Evolutionary conservation across 2,329 filamentous ascomycete species (phyloP).

Genomic region (Monilinia laxa): DNA sequence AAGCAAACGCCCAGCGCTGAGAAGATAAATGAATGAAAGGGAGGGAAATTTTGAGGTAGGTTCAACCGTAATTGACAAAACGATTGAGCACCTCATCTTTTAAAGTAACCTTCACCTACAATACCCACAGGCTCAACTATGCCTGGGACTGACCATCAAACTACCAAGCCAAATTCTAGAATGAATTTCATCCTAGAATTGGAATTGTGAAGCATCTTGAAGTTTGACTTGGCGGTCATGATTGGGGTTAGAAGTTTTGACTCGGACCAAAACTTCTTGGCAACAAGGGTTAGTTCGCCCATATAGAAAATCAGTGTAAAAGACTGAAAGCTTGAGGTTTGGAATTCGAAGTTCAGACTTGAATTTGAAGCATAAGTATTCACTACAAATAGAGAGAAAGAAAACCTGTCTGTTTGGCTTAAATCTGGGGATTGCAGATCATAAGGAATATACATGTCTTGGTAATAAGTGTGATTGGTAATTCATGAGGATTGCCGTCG

Average conservation of each 20-base stretch:
- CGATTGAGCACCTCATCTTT: conserved; percentile 2
- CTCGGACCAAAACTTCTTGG: conserved; percentile 23
- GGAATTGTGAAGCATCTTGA: conserved; percentile 14
- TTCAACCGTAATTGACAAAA: conserved; percentile 1
- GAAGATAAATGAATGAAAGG: conserved; percentile 7
- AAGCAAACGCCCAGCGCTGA: conserved; percentile 21
- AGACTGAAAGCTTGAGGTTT: conserved; percentile 5
- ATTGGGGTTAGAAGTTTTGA: conserved; percentile 8
- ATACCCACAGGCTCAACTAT: background rate
- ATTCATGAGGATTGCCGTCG: too few relatives aligned
- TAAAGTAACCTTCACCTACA: background rate
- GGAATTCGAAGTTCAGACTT: background rate
- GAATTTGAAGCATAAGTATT: background rate
- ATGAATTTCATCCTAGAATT: conserved; percentile 15
- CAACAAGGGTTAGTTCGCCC: background rate
- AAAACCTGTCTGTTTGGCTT: too few relatives aligned
- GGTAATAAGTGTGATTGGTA: too few relatives aligned
- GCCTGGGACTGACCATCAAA: conserved; percentile 12
- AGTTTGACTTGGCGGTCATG: conserved; percentile 22
- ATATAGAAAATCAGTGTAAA: background rate
- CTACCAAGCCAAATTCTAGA: conserved; percentile 5
- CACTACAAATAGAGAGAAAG: too few relatives aligned
- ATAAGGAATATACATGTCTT: too few relatives aligned
- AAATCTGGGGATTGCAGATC: too few relatives aligned
- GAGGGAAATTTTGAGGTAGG: background rate